A percentile compares a stretch with the other conserved stretches of the same genome.
Conservation (phyloP, 179 eudicot species). For the Spergularia azorica region DNA sequence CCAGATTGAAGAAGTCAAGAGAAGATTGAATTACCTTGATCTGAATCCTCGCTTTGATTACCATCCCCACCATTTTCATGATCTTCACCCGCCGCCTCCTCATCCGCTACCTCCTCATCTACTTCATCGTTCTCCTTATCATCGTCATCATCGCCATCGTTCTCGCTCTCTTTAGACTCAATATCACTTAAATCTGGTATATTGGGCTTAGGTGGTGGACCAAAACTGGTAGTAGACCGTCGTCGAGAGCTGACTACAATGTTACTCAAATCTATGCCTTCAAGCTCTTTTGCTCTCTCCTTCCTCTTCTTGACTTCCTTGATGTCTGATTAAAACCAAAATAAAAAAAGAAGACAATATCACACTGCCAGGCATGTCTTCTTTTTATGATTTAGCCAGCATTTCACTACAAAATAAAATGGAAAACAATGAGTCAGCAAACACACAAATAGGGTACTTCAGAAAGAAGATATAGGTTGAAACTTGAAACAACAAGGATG, state of each 20-base stretch:
- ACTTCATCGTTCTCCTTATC: conserved; percentile 34
- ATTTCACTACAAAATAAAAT: not conserved
- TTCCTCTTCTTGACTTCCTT: conserved; percentile 82
- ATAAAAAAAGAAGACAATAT: not conserved
- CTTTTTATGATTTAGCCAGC: not conserved
- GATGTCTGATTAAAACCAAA: conserved; percentile 47
- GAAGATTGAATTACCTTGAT: conserved; percentile 23
- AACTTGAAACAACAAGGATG: not conserved
- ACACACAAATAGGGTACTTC: not conserved
- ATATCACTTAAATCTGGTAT: conserved; percentile 29
- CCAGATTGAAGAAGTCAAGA: not conserved
- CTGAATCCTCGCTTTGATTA: conserved; percentile 40
- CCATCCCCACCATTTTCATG: conserved; percentile 39
- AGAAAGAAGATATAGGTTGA: not conserved
- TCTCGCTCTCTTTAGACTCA: conserved; percentile 43
- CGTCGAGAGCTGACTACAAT: conserved; percentile 23
- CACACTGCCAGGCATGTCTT: not conserved
- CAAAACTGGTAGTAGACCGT: too few relatives aligned
- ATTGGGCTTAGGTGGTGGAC: too few relatives aligned
- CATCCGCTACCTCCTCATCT: conserved; percentile 21
- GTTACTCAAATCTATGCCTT: conserved; percentile 93
- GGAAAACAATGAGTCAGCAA: not conserved
- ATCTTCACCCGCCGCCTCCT: conserved; percentile 34
- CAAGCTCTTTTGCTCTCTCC: conserved; percentile 84
- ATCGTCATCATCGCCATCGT: conserved; percentile 36